A percentile compares a stretch with the other conserved stretches of the same genome.
Conservation (phyloP, 2,329 filamentous ascomycete genomes). For the Trichoderma sp. region DNA sequence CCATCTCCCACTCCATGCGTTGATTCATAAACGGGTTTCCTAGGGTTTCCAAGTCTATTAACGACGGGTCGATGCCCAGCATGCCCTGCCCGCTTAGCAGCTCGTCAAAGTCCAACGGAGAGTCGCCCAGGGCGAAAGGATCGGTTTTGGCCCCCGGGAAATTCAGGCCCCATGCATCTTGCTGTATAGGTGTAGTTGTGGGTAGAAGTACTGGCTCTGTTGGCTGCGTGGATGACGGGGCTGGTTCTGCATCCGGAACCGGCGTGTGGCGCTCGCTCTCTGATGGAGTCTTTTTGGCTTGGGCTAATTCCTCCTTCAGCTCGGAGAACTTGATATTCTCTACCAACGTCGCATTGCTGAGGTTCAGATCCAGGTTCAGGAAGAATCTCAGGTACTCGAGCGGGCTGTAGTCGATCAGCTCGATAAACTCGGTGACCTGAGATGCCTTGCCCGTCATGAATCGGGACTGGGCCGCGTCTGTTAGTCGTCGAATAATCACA, state of each 20-base stretch:
- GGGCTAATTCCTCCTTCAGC: conserved; percentile 10
- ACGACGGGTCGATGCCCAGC: neutral
- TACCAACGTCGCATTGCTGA: conserved; percentile 20
- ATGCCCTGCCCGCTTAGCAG: conserved; percentile 8
- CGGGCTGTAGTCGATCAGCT: conserved; percentile 23
- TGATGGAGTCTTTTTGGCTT: neutral
- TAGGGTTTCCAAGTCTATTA: conserved; percentile 1
- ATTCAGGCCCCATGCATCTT: neutral
- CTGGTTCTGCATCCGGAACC: neutral
- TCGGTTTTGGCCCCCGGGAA: conserved; percentile 1
- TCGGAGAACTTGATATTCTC: conserved; percentile 17
- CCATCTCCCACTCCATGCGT: conserved; percentile 24
- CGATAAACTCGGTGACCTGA: conserved; percentile 18
- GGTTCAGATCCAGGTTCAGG: conserved; percentile 16
- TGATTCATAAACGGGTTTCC: conserved; percentile 4
- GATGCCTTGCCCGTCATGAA: conserved; percentile 8
- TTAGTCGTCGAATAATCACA: conserved; percentile 21
- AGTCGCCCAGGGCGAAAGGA: neutral
- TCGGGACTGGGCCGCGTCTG: conserved; percentile 6
- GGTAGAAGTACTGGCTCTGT: neutral
- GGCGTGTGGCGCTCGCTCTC: neutral
- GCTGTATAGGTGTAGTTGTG: neutral
- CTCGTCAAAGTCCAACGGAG: conserved; percentile 7
- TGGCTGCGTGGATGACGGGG: neutral
- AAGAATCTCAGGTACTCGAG: conserved; percentile 22